These are phyloP conservation scores for Pelagomonas calceolata DNA, from an alignment of 108 stramenopile species.

Conservation along the genomic window DNA sequence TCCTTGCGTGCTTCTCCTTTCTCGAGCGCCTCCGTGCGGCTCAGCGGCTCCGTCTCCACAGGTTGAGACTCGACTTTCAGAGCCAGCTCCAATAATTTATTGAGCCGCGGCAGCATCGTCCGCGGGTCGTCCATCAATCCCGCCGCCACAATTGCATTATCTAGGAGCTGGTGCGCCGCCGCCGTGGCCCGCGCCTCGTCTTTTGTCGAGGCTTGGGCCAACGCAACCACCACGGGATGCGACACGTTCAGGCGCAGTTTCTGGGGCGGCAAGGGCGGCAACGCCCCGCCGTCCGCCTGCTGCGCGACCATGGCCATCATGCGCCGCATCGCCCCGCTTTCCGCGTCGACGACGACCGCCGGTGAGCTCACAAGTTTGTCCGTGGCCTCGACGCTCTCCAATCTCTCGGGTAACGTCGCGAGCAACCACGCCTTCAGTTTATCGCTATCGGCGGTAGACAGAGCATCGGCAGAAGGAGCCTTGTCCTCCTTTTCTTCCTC, in stretches of 20 bases:
- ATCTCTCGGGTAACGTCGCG: conserved; percentile 42
- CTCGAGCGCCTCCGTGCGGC: too few relatives aligned
- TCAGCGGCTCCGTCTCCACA: too few relatives aligned
- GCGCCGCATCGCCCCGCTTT: conserved; percentile 81
- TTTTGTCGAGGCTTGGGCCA: conserved; percentile 36
- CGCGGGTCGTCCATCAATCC: conserved; percentile 89
- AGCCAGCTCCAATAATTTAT: conserved; percentile 51
- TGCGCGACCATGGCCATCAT: conserved; percentile 96
- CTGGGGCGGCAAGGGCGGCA: conserved; percentile 77
- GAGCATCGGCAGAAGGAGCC: background rate
- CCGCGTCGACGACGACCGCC: conserved; percentile 92
- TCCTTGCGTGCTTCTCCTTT: too few relatives aligned
- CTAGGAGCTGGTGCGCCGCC: conserved; percentile 79
- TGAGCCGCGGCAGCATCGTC: conserved; percentile 83
- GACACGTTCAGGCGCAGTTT: conserved; percentile 88
- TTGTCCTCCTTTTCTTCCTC: conserved; percentile 28
- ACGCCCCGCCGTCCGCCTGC: conserved; percentile 43
- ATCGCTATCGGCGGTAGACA: conserved; percentile 12
- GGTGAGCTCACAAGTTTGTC: conserved; percentile 73
- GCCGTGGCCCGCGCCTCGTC: conserved; percentile 47
- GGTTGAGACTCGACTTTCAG: too few relatives aligned
- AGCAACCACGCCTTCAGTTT: conserved; percentile 78
- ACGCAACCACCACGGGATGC: conserved; percentile 77
- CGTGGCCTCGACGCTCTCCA: conserved; percentile 70
- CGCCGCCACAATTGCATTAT: conserved; percentile 92